Evolutionary conservation across 495 filamentous ascomycete species (phyloP), one percentile per base, ranked within the genome.

Genomic region (Tuber melanosporum): DNA sequence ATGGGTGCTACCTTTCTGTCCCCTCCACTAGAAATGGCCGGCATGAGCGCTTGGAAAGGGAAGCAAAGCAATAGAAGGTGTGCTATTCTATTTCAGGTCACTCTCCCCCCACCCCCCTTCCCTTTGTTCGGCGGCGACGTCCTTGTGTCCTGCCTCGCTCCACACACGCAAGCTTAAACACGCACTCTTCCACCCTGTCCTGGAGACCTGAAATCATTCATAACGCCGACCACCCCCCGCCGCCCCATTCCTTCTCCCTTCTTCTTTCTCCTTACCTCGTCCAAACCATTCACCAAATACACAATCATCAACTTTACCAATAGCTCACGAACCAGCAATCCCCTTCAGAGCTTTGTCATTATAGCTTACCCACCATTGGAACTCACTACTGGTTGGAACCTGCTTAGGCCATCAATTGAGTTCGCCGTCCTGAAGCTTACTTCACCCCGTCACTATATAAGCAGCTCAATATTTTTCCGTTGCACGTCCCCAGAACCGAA

Each of bases 81-180:
- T 72, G 74, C 17, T 79, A 79, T 80, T 80, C 77, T 80, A 80
- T 80, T 80, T 80, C 77, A 80, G 78, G 78, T 80, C 77, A 80
- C 77, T 74, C 57, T 77, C 78, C 77, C 77, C 75, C 77, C 39
- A 41, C 39, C 39, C 39, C 73, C 78, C 78, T 76, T 76, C 73
- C 78, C 78, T 80, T 80, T 80, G 78, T 80, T 79, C 78, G 71
- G 78, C 76, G 77, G 76, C 75, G 71, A 44, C 57, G 71, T 76
- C 77, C 74, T 79, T 79, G 77, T 79, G 77, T 80, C 78, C 78
- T 80, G 78, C 78, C 78, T 76, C 77, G 76, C 78, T 79, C 73
- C 77, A 80, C 44, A 80, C 78, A 80, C 78, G 78, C 78, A 80
- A 80, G 78, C 77, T 80, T 80, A 80, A 79, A 78, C 78, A 80